phyloP scores from a whole-genome alignment of 306 rosid species.

The Rosa persica region DNA sequence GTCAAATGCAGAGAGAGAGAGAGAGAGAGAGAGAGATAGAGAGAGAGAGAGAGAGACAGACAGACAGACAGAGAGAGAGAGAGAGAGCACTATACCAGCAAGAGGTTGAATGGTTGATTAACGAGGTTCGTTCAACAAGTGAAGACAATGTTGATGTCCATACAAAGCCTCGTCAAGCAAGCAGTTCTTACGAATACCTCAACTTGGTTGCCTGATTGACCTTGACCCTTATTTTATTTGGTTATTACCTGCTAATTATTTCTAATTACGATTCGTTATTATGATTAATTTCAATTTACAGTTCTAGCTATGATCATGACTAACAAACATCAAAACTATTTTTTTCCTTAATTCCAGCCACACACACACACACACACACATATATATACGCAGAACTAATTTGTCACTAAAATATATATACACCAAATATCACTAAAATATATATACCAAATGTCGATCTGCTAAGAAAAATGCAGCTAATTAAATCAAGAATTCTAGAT shows the following conservation, averaged over 20 bases:
- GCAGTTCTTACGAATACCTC: constrained; percentile 31
- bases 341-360: neutral
- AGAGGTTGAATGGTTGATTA: neutral
- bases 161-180: constrained; percentile 29
- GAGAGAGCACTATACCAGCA: neutral
- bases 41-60: constrained; percentile 15
- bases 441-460: neutral
- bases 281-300: neutral
- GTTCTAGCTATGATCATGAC: neutral
- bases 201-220: constrained; percentile 26
- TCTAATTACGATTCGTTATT: neutral
- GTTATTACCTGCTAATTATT: neutral
- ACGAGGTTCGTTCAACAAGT: neutral
- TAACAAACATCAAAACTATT: neutral
- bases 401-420: neutral
- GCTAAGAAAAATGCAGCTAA: neutral
- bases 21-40: constrained; percentile 2
- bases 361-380: no score
- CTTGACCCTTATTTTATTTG: constrained; percentile 1
- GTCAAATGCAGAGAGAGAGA: neutral
- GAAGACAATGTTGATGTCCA: constrained; percentile 21
- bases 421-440: no score
- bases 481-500: neutral
- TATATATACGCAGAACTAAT: neutral
- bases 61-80: constrained; percentile 3